Base-by-base conservation (phyloP, 805 yeast species). In the Priceomyces haplophilus region DNA sequence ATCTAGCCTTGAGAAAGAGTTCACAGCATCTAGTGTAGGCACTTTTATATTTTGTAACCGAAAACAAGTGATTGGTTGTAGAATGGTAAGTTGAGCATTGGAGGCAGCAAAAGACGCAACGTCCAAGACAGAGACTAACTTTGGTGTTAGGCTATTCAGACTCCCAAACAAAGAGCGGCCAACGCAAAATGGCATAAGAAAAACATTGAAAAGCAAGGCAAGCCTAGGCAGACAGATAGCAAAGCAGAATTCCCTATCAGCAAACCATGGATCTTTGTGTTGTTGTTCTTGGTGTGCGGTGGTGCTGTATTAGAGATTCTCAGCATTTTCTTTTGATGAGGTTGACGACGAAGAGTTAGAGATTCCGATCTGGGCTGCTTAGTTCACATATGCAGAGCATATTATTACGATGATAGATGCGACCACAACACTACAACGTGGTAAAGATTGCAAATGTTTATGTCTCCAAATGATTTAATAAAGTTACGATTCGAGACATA, bases 91-190 rank as follows among this genome's bases (percentile, higher is more conserved):
- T 34, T 13, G 12, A 21, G 13, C 11, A 18, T 4, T 34, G 21
- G 7, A 34, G 20, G 13, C 20, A 12, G 7, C 17, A n/a, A 12
- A 16, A 25, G 18, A 4, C 20, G 3, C 6, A n/a, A 34, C 10
- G 19, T 13, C 18, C n/a, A n/a, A 34, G 20, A 19, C 7, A 11
- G 16, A 34, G 15, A 17, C 23, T 17, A 32, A 32, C 31, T 15
- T 12, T 27, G 13, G 20, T 21, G 6, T 8, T 19, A 72, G 90
- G 87, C 86, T 48, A 56, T 73, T 24, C 97, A 89, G 74, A 85
- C 96, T 18, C 90, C 93, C 44, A 82, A 78, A 56, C 96, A 90
- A 69, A 83, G 90, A 67, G 72, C 78, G 42, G 96, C 96, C n/a
- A 90, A 90, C 64, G 78, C 77, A 56, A 86, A 83, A 61, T 91